These are phyloP conservation scores for Leucogyrophana mollusca DNA, from an alignment of 768 basidiomycete genomes.

Conservation along the genomic window DNA sequence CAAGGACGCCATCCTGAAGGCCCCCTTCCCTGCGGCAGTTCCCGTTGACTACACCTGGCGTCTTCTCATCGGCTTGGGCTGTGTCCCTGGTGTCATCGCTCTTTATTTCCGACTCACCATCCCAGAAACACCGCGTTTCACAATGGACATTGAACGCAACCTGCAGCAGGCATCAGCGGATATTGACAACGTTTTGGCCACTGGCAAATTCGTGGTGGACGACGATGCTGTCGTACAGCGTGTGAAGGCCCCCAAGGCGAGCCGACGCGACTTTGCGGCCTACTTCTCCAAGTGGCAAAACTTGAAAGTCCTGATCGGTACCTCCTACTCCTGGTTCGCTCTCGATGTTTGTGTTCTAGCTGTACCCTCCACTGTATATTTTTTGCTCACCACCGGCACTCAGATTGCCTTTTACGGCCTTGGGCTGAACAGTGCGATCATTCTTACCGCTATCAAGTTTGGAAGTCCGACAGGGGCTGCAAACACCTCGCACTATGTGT, in stretches of 20 bases:
- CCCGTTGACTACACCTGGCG: slow-evolving; percentile 83
- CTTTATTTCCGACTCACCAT: slow-evolving; percentile 93
- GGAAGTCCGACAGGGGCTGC: slow-evolving; percentile 39
- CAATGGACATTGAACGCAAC: slow-evolving; percentile 90
- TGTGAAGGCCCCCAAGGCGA: slow-evolving; percentile 67
- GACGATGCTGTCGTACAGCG: slow-evolving; percentile 59
- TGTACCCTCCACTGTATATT: background rate
- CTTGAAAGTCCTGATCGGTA: slow-evolving; percentile 74
- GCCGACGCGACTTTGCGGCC: slow-evolving; percentile 59
- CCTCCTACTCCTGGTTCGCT: slow-evolving; percentile 86
- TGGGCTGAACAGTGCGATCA: slow-evolving; percentile 78
- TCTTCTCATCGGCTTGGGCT: slow-evolving; percentile 84
- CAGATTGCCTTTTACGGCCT: slow-evolving; percentile 89
- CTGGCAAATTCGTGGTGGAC: slow-evolving; percentile 46
- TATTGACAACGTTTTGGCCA: slow-evolving; percentile 64
- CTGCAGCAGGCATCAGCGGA: slow-evolving; percentile 72
- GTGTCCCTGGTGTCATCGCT: slow-evolving; percentile 75
- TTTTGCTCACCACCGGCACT: slow-evolving; percentile 3
- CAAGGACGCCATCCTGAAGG: slow-evolving; percentile 55
- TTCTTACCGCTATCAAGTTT: slow-evolving; percentile 68
- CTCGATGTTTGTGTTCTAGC: slow-evolving; percentile 61
- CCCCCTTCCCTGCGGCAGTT: slow-evolving; percentile 34
- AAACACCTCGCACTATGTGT: slow-evolving; percentile 40
- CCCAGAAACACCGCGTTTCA: slow-evolving; percentile 88
- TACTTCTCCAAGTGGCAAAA: slow-evolving; percentile 79